Evolutionary conservation across 2,329 filamentous ascomycete species (phyloP).

Genomic region (Pseudogymnoascus sp.): DNA sequence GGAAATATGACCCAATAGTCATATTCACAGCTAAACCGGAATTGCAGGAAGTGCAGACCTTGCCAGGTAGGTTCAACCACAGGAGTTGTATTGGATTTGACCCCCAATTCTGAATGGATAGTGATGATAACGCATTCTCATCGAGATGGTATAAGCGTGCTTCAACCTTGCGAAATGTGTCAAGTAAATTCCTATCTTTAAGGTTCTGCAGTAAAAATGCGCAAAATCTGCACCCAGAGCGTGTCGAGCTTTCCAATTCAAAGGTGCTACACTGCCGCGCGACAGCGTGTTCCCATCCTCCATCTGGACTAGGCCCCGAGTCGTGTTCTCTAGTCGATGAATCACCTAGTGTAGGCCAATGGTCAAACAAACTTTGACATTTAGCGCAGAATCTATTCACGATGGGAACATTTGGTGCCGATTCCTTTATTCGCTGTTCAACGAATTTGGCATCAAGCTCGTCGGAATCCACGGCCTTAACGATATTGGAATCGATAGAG

Average conservation of each 20-base stretch:
- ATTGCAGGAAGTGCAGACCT: constrained; percentile 12
- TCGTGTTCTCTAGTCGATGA: neutral
- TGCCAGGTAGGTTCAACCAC: constrained; percentile 17
- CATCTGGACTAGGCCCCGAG: neutral
- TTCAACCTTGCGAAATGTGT: constrained; percentile 17
- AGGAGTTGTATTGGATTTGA: constrained; percentile 1
- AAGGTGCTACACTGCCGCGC: constrained; percentile 13
- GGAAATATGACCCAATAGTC: constrained; percentile 3
- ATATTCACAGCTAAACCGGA: neutral
- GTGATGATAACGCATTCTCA: constrained; percentile 7
- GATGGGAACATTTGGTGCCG: neutral
- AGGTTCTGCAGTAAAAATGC: constrained; percentile 16
- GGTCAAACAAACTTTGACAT: neutral
- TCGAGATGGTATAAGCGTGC: constrained; percentile 12
- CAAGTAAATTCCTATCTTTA: constrained; percentile 14
- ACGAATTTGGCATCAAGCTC: constrained; percentile 14
- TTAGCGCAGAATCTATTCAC: neutral
- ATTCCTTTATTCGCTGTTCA: constrained; percentile 17
- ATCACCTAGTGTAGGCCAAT: neutral
- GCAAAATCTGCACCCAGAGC: constrained; percentile 18
- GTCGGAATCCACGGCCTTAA: constrained; percentile 13
- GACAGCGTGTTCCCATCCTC: neutral
- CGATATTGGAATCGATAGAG: neutral
- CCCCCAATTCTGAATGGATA: neutral
- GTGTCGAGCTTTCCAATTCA: constrained; percentile 15